phyloP scores from a whole-genome alignment of 2,329 filamentous ascomycete species.

The Sporothrix schenckii region DNA sequence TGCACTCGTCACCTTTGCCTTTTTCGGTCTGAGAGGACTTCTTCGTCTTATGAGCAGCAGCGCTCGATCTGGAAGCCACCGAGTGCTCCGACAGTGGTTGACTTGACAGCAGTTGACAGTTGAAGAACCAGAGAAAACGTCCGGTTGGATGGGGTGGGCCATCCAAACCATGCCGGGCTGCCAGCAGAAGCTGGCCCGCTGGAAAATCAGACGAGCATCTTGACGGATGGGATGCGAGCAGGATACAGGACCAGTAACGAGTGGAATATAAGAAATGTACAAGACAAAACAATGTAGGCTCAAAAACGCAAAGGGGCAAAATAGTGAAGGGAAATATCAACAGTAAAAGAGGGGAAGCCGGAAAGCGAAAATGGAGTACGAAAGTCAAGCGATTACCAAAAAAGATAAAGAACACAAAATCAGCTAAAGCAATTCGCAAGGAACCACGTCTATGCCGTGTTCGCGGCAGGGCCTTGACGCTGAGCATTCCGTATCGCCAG shows the following conservation, averaged over 20 bases:
- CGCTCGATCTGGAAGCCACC: constrained; percentile 13
- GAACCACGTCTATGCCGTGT: not conserved
- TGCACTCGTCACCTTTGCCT: not conserved
- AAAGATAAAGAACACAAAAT: not conserved
- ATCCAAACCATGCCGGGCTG: not conserved
- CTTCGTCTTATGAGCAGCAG: not conserved
- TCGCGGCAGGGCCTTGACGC: not conserved
- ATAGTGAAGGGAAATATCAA: not conserved
- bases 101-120: not conserved
- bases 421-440: not conserved
- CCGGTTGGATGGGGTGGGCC: not conserved
- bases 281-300: no score
- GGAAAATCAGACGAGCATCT: constrained; percentile 17
- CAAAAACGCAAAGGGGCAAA: not conserved
- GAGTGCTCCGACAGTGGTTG: not conserved
- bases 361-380: not conserved
- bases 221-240: not conserved
- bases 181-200: constrained; percentile 1
- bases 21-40: constrained; percentile 8
- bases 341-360: not conserved
- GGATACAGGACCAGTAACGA: not conserved
- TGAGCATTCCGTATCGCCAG: not conserved
- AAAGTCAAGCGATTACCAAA: not conserved
- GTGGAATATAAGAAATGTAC: not conserved
- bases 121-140: not conserved